Evolutionary conservation across 2,329 filamentous ascomycete genomes (phyloP), one percentile per base, ranked within the genome.

Genomic region (Pseudogymnoascus sp.): DNA sequence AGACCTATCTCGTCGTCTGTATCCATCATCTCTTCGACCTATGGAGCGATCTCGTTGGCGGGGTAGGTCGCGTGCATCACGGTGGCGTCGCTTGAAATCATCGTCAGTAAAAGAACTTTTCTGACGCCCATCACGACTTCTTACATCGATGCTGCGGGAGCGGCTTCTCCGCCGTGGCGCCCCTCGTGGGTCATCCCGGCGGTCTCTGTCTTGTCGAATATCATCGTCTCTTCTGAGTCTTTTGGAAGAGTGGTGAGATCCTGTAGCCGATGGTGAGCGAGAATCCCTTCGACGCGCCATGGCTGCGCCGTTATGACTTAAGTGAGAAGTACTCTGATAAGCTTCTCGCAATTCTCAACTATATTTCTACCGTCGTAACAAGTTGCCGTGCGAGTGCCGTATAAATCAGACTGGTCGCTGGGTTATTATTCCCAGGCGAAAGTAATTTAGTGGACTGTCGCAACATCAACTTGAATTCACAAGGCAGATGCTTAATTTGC

Each of bases 241-340:
- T 71, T 77, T 84, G 72, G 86, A 84, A 76, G 85, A 86, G 76
- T 84, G 82, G 74, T 89, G 86, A 82, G 88, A 91, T 85, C 88
- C 89, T 92, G 87, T 86, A 87, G 88, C 88, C 86, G 88, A 91
- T 89, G 89, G 90, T 92, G 89, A 93, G 89, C 89, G 82, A 79
- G 79, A 79, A 75, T 83, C 81, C 79, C 80, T 81, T 75, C 80
- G 79, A 75, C 81, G 80, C 79, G 79, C 80, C 81, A 83, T 83
- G 74, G 70, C 77, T 77, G 76, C 75, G 68, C 68, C 66, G 60
- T 67, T 61, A 65, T 65, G 69, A 68, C 66, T 62, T 58, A 39
- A 62, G 62, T 63, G 60, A 78, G 74, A 79, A 78, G 76, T 79
- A 80, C 74, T 73, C 74, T 69, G 65, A 63, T 66, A 63, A 63